phyloP scores from a whole-genome alignment of 306 rosid species.

The Castanea sativa region DNA sequence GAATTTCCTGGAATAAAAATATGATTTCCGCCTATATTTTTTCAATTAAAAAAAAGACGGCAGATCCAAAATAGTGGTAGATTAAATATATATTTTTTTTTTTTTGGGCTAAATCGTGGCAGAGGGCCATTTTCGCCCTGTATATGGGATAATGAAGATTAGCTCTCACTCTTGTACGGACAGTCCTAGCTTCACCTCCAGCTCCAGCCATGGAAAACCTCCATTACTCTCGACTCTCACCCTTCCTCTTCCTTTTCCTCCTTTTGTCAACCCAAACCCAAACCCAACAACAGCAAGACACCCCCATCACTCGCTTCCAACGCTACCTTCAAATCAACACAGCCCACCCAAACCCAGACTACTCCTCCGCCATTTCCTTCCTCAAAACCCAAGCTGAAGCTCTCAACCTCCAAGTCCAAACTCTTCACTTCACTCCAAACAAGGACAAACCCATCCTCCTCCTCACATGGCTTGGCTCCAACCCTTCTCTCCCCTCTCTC shows the following conservation, averaged over 20 bases:
- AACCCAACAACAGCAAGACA: slow-evolving; percentile 17
- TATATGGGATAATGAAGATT: no score
- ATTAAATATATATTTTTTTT: no score
- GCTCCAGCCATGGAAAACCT: not conserved
- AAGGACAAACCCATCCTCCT: slow-evolving; percentile 63
- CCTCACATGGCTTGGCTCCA: slow-evolving; percentile 75
- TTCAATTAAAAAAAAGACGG: no score
- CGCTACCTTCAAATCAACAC: slow-evolving; percentile 76
- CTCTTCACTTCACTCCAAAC: slow-evolving; percentile 46
- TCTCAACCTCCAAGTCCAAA: slow-evolving; percentile 39
- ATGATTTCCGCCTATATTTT: no score
- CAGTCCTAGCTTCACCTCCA: not conserved
- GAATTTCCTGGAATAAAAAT: no score
- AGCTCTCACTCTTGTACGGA: no score
- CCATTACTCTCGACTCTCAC: not conserved
- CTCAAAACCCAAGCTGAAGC: slow-evolving; percentile 53
- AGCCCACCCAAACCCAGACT: slow-evolving; percentile 79
- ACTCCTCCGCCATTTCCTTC: slow-evolving; percentile 67
- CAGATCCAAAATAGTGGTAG: no score
- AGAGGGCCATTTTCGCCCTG: no score
- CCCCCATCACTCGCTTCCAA: slow-evolving; percentile 77
- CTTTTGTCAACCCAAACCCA: not conserved
- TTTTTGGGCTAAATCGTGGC: no score
- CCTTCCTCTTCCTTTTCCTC: not conserved
- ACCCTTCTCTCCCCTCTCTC: slow-evolving; percentile 69